Evolutionary conservation across 306 rosid species (phyloP), one percentile per base, ranked within the genome.

Genomic region (Astragalus glycyphyllos): DNA sequence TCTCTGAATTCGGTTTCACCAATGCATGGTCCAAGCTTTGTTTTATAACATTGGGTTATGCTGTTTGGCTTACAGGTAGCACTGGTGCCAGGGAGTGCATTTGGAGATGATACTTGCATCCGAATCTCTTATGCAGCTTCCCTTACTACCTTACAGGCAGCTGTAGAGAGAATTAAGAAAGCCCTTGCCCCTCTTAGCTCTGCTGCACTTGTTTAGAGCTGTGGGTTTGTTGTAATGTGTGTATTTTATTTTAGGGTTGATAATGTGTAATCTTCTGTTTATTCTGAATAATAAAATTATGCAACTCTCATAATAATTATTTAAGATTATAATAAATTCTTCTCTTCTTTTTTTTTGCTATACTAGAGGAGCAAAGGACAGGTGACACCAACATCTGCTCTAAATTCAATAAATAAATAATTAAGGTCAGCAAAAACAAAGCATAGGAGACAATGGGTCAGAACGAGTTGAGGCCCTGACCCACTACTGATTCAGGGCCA

Each of bases 51-150:
- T 8, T n/a, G 65, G 15, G 58, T 57, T 44, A 48, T 73, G 34
- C 29, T 50, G 12, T 73, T 37, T 72, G 63, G 64, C 23, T 84
- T 72, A 45, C 89, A 95, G 99, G 97, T 95, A 49, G 99, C 99
- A 7, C 42, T 91, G 47, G 99, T 95, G 37, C 99, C 99, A 0
- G 99, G 99, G 68, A 86, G 85, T 79, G 99, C 96, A 32, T 95
- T 91, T 62, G 96, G 99, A 53, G 88, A 95, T 47, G 91, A 91
- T 51, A 87, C 62, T 45, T 95, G 99, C 85, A 78, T 95, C 55
- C 91, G 99, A 15, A 89, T 95, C 50, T 95, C 99, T 5, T 95
- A 91, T 17, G 99, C 99, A 0, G 92, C 80, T 62, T 95, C 99
- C 35, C 96, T 91, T 62, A 14, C 85, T 40, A 84, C 89, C 53